phyloP scores from a whole-genome alignment of 2,329 filamentous ascomycete species.

The Verticillium isaacii region DNA sequence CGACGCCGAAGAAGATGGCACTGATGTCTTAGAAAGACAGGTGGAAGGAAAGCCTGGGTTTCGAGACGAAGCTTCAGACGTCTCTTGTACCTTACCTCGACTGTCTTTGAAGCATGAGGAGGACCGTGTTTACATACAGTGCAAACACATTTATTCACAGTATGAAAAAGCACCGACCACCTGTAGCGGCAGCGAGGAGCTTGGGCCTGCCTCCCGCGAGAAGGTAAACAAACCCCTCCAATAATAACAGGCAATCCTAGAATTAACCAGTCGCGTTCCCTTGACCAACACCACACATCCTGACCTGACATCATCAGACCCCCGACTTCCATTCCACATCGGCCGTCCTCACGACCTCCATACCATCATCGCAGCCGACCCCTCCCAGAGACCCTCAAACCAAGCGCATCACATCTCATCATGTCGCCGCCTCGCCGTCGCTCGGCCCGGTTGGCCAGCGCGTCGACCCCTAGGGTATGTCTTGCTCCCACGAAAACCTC shows the following conservation, averaged over 20 bases:
- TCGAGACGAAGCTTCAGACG: no score
- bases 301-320: constrained; percentile 12
- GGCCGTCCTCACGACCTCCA: background rate
- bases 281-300: background rate
- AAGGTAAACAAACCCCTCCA: constrained; percentile 6
- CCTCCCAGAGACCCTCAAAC: background rate
- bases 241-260: constrained; percentile 1
- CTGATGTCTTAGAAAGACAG: no score
- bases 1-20: no score
- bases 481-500: constrained; percentile 1
- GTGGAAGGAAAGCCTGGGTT: no score
- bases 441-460: constrained; percentile 36
- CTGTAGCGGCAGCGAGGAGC: background rate
- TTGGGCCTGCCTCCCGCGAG: background rate
- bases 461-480: constrained; percentile 27
- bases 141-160: background rate
- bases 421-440: constrained; percentile 39
- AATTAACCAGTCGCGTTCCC: constrained; percentile 2
- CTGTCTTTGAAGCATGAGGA: background rate
- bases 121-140: background rate
- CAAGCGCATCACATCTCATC: constrained; percentile 25
- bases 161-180: background rate
- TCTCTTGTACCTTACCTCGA: no score
- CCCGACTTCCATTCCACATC: constrained; percentile 3
- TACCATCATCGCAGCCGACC: background rate